Evolutionary conservation across 495 filamentous ascomycete species (phyloP).

Genomic region (Aspergillus taichungensis): DNA sequence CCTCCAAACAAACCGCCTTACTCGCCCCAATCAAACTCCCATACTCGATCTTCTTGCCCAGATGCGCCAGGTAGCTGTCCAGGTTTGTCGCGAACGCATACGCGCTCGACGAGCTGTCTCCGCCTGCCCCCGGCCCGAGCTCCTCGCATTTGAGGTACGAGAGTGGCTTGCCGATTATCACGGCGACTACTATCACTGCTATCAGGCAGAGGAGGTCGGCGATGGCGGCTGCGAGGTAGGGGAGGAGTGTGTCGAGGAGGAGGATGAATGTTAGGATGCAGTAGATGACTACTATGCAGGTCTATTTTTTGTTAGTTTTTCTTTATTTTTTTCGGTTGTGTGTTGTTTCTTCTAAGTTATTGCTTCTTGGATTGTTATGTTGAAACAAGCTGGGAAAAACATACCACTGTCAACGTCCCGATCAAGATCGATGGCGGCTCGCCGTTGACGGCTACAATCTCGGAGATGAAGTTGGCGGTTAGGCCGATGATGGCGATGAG

Average conservation of each 20-base stretch:
- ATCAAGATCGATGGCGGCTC: constrained; percentile 64
- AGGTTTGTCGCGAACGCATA: constrained; percentile 40
- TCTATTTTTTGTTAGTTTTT: constrained; percentile 36
- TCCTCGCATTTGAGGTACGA: constrained; percentile 65
- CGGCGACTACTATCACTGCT: constrained; percentile 60
- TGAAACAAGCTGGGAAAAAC: constrained; percentile 21
- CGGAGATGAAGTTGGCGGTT: constrained; percentile 71
- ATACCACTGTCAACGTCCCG: constrained; percentile 69
- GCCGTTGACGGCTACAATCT: constrained; percentile 55
- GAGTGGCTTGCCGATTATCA: constrained; percentile 71
- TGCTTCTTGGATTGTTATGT: background rate
- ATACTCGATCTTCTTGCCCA: constrained; percentile 44
- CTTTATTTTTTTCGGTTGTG: background rate
- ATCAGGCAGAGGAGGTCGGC: constrained; percentile 60
- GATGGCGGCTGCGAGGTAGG: constrained; percentile 56
- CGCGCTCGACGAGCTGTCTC: constrained; percentile 25
- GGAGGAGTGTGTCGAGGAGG: constrained; percentile 66
- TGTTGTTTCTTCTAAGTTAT: too few relatives aligned
- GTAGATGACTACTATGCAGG: constrained; percentile 69
- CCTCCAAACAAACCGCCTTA: constrained; percentile 69
- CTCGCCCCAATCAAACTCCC: constrained; percentile 53
- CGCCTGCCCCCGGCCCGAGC: constrained; percentile 25
- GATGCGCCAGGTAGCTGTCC: constrained; percentile 26
- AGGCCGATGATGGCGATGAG: constrained; percentile 78
- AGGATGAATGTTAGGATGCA: constrained; percentile 65